Evolutionary conservation across 805 yeast genomes (phyloP).

Genomic region (Saccharomycopsis sp.): DNA sequence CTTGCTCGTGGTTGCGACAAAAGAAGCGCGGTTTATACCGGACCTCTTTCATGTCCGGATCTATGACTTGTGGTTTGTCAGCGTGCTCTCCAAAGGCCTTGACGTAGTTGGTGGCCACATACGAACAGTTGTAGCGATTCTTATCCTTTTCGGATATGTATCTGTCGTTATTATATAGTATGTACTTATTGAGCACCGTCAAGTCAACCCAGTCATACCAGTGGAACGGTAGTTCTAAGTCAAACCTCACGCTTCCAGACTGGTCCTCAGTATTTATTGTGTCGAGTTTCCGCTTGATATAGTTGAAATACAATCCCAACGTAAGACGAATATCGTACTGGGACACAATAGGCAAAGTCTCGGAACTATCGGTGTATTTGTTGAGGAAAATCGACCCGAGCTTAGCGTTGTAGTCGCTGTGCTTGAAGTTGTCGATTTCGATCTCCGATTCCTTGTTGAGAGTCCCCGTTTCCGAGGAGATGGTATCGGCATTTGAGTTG

Average conservation of each 20-base stretch:
- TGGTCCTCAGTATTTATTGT: constrained; percentile 4
- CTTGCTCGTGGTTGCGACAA: neutral
- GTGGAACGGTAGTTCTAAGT: constrained; percentile 35
- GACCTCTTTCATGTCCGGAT: neutral
- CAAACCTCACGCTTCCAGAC: neutral
- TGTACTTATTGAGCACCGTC: constrained; percentile 33
- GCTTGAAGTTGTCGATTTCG: constrained; percentile 11
- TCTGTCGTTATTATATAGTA: constrained; percentile 10
- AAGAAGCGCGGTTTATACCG: neutral
- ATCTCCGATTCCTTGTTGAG: constrained; percentile 1
- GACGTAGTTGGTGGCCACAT: neutral
- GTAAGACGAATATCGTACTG: constrained; percentile 53
- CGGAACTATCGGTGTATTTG: neutral
- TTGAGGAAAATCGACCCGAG: constrained; percentile 8
- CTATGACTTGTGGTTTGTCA: neutral
- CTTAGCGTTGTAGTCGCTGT: constrained; percentile 10
- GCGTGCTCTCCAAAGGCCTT: neutral
- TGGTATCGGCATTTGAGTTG: neutral
- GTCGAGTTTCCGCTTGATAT: constrained; percentile 27
- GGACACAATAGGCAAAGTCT: constrained; percentile 32
- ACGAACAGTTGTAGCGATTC: neutral
- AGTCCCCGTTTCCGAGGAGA: neutral
- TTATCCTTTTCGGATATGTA: neutral
- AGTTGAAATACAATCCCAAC: constrained; percentile 40
- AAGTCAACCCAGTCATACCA: constrained; percentile 53